Conservation (phyloP, 768 basidiomycete species). For the Amanita subjunquillea region DNA sequence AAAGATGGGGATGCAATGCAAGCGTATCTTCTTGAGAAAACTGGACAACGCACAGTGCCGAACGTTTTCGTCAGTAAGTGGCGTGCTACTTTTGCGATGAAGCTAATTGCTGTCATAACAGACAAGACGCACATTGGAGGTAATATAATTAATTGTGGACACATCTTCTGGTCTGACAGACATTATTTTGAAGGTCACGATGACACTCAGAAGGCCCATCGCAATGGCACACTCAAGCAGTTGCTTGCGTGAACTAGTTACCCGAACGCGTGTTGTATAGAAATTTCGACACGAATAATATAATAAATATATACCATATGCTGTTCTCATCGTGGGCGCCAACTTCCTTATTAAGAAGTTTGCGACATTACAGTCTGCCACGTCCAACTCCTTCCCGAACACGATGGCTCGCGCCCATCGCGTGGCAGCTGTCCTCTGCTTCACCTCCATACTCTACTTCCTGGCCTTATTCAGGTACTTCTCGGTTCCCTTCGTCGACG, state of each 20-base stretch:
- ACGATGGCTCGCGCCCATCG: conserved; percentile 55
- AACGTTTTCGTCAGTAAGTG: conserved; percentile 66
- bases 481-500: conserved; percentile 42
- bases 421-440: conserved; percentile 32
- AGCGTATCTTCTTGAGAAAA: conserved; percentile 50
- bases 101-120: conserved; percentile 10
- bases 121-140: conserved; percentile 48
- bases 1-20: conserved; percentile 59
- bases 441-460: conserved; percentile 40
- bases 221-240: conserved; percentile 17
- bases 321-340: too few species aligned
- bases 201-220: conserved; percentile 20
- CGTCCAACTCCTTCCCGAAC: not conserved
- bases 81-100: not conserved
- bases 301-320: too few species aligned
- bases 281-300: not conserved
- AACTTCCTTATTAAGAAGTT: not conserved
- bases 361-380: too few species aligned
- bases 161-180: not conserved
- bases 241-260: conserved; percentile 8
- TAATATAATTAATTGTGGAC: conserved; percentile 10
- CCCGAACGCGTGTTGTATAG: not conserved
- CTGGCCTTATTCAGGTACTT: conserved; percentile 45
- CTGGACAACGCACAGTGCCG: conserved; percentile 63
- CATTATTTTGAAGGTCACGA: conserved; percentile 24